phyloP scores from a whole-genome alignment of 495 filamentous ascomycete genomes.

The Aspergillus avenaceus region DNA sequence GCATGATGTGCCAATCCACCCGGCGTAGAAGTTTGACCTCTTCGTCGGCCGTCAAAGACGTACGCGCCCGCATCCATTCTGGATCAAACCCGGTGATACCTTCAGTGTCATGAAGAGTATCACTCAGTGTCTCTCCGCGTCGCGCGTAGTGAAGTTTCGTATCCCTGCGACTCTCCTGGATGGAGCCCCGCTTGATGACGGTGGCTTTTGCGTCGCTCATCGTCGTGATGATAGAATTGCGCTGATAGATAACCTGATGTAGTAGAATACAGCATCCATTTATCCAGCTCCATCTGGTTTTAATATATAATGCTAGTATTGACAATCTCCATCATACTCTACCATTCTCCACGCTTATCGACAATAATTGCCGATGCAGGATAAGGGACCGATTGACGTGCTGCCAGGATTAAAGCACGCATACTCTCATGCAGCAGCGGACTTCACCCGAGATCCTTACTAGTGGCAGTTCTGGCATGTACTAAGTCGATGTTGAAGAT shows the following conservation, averaged over 20 bases:
- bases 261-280: background rate
- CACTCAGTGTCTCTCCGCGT: background rate
- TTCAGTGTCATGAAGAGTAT: background rate
- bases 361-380: background rate
- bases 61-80: conserved; percentile 15
- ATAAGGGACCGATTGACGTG: background rate
- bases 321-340: no score
- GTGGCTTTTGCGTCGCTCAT: background rate
- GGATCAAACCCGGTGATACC: background rate
- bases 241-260: background rate
- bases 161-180: background rate
- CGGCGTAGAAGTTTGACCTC: conserved; percentile 39
- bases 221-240: background rate
- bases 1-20: conserved; percentile 43
- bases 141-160: background rate
- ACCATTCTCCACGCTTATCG: no score
- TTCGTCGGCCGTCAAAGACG: conserved; percentile 33
- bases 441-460: background rate
- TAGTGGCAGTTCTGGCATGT: no score
- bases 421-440: background rate
- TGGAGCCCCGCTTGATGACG: background rate
- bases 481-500: background rate
- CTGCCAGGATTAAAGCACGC: background rate
- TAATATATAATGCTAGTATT: no score
- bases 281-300: background rate